Conservation (phyloP, 2,329 filamentous ascomycete species). For the Talaromyces amestolkiae region DNA sequence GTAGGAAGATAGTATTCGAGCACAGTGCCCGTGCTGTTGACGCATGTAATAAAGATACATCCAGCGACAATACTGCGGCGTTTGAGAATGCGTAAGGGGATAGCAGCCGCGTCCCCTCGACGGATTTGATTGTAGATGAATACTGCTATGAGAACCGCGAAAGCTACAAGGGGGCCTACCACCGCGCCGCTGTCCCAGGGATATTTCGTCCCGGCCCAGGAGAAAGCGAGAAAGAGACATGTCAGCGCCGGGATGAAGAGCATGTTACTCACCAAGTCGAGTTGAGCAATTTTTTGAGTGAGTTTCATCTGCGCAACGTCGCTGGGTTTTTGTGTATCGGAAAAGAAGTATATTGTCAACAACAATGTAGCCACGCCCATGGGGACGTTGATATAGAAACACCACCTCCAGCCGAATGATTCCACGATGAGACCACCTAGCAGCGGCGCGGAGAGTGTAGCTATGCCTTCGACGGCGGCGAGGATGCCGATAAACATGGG, state of each 20-base stretch:
- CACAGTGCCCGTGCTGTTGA: conserved; percentile 8
- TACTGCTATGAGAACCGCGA: neutral
- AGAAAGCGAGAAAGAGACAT: conserved; percentile 12
- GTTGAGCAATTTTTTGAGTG: conserved; percentile 5
- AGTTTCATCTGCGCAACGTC: conserved; percentile 2
- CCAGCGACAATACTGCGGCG: conserved; percentile 15
- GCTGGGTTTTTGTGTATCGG: neutral
- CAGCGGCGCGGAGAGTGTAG: conserved; percentile 48
- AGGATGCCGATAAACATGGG: conserved; percentile 47
- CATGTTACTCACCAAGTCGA: conserved; percentile 14
- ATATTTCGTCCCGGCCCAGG: conserved; percentile 16
- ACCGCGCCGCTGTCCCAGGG: conserved; percentile 10
- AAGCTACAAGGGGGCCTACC: conserved; percentile 6
- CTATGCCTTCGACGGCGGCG: conserved; percentile 49
- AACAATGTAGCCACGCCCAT: neutral
- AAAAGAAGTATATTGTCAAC: conserved; percentile 1
- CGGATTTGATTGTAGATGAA: conserved; percentile 15
- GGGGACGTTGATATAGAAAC: conserved; percentile 52
- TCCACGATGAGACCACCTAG: conserved; percentile 29
- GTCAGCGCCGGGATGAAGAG: conserved; percentile 13
- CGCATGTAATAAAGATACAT: conserved; percentile 14
- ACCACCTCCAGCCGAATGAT: conserved; percentile 51
- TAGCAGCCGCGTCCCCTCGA: conserved; percentile 5
- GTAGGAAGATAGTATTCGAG: conserved; percentile 17
- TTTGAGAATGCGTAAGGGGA: conserved; percentile 12